phyloP scores from a whole-genome alignment of 2,329 filamentous ascomycete species.

The Laburnicola sp. region DNA sequence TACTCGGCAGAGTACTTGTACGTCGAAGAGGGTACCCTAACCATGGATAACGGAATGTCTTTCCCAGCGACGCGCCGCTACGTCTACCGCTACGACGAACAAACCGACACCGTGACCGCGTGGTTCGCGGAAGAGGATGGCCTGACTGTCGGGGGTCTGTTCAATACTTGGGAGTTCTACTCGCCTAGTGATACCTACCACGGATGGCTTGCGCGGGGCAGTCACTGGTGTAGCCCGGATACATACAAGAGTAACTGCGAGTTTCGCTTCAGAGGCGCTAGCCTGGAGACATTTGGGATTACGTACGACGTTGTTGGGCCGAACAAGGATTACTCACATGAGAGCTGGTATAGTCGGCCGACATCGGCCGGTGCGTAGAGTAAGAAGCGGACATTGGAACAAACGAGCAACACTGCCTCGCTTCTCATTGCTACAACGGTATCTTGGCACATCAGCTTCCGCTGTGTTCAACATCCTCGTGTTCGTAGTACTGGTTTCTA shows the following conservation, averaged over 20 bases:
- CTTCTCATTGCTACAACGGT: background rate
- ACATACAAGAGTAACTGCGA: slow-evolving; percentile 71
- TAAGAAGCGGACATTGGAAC: background rate
- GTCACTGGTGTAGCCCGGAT: slow-evolving; percentile 72
- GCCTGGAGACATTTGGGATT: slow-evolving; percentile 45
- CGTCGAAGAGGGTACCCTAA: slow-evolving; percentile 68
- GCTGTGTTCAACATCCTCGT: background rate
- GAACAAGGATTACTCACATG: slow-evolving; percentile 68
- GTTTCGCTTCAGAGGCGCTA: slow-evolving; percentile 56
- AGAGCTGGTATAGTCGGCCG: slow-evolving; percentile 43
- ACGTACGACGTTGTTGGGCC: slow-evolving; percentile 70
- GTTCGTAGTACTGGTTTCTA: background rate
- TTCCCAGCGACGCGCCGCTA: slow-evolving; percentile 69
- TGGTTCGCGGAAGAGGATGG: slow-evolving; percentile 76
- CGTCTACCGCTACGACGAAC: slow-evolving; percentile 70
- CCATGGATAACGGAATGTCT: slow-evolving; percentile 57
- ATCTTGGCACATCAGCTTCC: background rate
- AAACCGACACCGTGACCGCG: slow-evolving; percentile 63
- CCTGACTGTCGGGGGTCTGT: slow-evolving; percentile 72
- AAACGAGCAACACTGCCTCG: background rate
- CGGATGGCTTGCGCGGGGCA: slow-evolving; percentile 66
- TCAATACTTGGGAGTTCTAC: slow-evolving; percentile 71
- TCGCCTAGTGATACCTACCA: slow-evolving; percentile 36
- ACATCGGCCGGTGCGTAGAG: background rate
- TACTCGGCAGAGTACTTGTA: slow-evolving; percentile 64